Evolutionary conservation across 331 rosid genomes (phyloP).

Genomic region (Rhamnella rubrinervis): DNA sequence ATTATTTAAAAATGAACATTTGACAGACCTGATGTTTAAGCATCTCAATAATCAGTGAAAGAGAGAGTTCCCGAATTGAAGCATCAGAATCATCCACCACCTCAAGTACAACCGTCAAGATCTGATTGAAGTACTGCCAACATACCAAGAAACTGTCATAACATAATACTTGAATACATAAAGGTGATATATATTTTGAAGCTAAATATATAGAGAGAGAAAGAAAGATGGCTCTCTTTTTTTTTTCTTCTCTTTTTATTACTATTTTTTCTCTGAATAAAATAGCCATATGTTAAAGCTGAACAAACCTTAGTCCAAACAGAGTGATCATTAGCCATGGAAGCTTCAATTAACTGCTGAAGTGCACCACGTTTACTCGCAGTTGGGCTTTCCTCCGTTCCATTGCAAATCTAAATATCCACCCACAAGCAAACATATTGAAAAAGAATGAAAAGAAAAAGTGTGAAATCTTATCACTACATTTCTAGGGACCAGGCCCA

Average conservation of each 20-base stretch:
- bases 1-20: too few relatives aligned
- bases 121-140: constrained; percentile 98
- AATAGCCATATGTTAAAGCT: constrained; percentile 7
- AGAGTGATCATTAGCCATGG: constrained; percentile 69
- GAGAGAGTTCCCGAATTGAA: constrained; percentile 72
- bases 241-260: neutral
- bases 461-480: constrained; percentile 11
- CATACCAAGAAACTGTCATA: constrained; percentile 28
- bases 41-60: constrained; percentile 78
- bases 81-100: constrained; percentile 92
- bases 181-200: too few relatives aligned
- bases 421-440: neutral
- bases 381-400: constrained; percentile 63
- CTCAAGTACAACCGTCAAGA: constrained; percentile 89
- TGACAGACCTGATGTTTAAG: constrained; percentile 78
- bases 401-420: constrained; percentile 56
- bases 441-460: neutral
- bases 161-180: neutral
- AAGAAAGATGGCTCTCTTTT: too few relatives aligned
- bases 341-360: constrained; percentile 81
- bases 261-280: too few relatives aligned
- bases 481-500: neutral
- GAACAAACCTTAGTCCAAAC: constrained; percentile 84
- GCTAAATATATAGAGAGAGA: neutral
- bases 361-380: constrained; percentile 75